Evolutionary conservation across 192 early-diverging fungal species (phyloP).

Genomic region (Geranomyces michiganensis): DNA sequence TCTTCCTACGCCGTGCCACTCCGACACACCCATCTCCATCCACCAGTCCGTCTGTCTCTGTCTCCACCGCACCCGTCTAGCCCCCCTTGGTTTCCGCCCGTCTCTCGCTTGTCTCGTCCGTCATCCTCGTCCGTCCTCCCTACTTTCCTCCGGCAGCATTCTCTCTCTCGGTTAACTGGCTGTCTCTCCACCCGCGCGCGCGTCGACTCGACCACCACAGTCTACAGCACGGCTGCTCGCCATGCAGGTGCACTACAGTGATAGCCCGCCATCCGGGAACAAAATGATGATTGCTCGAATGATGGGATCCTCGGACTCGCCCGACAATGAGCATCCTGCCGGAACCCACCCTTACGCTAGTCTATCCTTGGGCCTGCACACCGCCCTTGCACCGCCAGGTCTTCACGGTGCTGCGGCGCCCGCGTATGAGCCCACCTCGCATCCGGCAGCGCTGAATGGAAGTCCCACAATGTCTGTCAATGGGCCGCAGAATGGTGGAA

Average conservation of each 20-base stretch:
- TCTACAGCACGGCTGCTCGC: background rate
- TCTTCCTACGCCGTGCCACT: no score
- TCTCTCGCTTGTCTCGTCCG: no score
- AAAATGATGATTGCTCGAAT: background rate
- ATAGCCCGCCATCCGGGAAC: conserved; percentile 5
- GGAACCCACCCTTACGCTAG: background rate
- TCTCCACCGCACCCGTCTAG: no score
- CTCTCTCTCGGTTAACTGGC: background rate
- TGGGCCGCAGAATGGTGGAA: background rate
- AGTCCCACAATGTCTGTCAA: background rate
- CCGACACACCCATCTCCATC: no score
- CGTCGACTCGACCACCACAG: background rate
- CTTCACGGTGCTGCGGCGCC: background rate
- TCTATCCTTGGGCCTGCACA: background rate
- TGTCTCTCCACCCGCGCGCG: background rate
- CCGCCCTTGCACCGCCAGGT: background rate
- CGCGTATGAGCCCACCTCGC: background rate
- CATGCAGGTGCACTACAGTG: conserved; percentile 3
- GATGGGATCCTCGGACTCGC: background rate
- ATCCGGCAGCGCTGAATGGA: no score
- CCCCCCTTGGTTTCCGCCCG: no score
- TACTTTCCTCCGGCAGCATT: no score
- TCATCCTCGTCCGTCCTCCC: no score
- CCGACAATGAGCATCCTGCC: background rate
- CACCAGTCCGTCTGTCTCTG: no score